phyloP scores from a whole-genome alignment of 371 early-diverging fungal genomes.

The Choanephora cucurbitarum region DNA sequence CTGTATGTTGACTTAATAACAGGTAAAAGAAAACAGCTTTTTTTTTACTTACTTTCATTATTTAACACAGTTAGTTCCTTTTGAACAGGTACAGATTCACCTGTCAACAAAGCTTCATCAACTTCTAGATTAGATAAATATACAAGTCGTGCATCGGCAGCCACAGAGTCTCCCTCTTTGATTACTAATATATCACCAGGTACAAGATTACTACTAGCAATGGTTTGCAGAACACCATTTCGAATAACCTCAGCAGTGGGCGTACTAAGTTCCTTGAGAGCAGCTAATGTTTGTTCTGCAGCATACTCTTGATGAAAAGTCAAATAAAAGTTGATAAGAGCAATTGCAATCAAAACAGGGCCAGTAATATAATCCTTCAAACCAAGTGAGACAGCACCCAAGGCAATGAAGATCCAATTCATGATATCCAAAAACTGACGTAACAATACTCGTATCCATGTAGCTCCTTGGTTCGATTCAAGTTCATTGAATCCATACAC shows the following conservation, averaged over 20 bases:
- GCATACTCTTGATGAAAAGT: conserved; percentile 89
- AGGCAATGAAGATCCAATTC: conserved; percentile 79
- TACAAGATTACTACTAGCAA: conserved; percentile 72
- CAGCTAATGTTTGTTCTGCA: conserved; percentile 88
- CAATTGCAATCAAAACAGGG: conserved; percentile 70
- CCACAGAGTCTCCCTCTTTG: conserved; percentile 85
- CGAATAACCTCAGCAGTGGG: conserved; percentile 79
- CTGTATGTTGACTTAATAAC: conserved; percentile 1
- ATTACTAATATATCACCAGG: conserved; percentile 90
- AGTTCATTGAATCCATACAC: conserved; percentile 80
- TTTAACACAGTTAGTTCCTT: conserved; percentile 67
- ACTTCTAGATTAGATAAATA: conserved; percentile 79
- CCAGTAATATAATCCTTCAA: conserved; percentile 68
- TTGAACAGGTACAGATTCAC: conserved; percentile 73
- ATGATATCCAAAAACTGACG: conserved; percentile 84
- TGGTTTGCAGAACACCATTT: conserved; percentile 62
- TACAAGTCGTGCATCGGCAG: conserved; percentile 83
- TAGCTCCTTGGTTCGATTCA: conserved; percentile 56
- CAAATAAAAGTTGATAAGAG: conserved; percentile 76
- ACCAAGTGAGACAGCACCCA: conserved; percentile 58
- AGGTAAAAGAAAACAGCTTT: neutral
- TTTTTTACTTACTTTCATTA: conserved; percentile 55
- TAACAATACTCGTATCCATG: conserved; percentile 70
- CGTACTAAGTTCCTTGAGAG: conserved; percentile 79
- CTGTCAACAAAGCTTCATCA: conserved; percentile 85